A percentile compares a stretch with the other conserved stretches of the same genome.
These are phyloP conservation scores for Pythium aquatile DNA, from an alignment of 352 stramenopile genomes.

Conservation along the genomic window DNA sequence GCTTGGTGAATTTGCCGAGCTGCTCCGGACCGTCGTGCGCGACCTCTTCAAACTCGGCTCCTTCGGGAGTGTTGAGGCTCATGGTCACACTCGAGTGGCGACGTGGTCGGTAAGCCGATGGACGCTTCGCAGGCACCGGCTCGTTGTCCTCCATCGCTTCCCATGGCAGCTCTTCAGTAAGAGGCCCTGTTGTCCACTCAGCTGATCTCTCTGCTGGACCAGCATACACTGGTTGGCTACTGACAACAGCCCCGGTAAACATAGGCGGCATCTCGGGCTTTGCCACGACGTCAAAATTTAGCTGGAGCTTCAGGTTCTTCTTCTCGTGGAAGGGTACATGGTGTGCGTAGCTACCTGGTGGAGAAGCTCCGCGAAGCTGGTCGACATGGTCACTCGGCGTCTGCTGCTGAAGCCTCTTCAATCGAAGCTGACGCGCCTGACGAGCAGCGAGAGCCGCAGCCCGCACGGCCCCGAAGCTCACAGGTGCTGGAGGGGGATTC, in stretches of 20 bases:
- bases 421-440: conserved; percentile 39
- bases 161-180: conserved; percentile 17
- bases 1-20: conserved; percentile 60
- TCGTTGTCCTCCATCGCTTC: conserved; percentile 19
- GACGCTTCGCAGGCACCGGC: neutral
- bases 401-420: conserved; percentile 25
- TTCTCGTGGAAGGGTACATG: conserved; percentile 29
- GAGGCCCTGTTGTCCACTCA: neutral
- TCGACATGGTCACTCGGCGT: neutral
- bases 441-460: conserved; percentile 53
- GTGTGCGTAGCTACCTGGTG: conserved; percentile 12
- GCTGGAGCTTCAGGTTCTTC: conserved; percentile 56
- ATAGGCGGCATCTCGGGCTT: conserved; percentile 41
- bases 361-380: conserved; percentile 15
- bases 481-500: neutral
- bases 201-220: neutral
- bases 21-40: conserved; percentile 66
- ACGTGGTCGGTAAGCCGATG: conserved; percentile 24
- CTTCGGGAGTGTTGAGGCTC: conserved; percentile 58
- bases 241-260: conserved; percentile 15
- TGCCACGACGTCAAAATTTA: conserved; percentile 45
- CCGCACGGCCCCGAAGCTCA: conserved; percentile 32
- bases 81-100: conserved; percentile 58
- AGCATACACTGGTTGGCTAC: conserved; percentile 33
- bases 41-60: conserved; percentile 73